These are phyloP conservation scores for Rhizopus sp. DNA, from an alignment of 371 early-diverging fungal species.

Conservation along the genomic window DNA sequence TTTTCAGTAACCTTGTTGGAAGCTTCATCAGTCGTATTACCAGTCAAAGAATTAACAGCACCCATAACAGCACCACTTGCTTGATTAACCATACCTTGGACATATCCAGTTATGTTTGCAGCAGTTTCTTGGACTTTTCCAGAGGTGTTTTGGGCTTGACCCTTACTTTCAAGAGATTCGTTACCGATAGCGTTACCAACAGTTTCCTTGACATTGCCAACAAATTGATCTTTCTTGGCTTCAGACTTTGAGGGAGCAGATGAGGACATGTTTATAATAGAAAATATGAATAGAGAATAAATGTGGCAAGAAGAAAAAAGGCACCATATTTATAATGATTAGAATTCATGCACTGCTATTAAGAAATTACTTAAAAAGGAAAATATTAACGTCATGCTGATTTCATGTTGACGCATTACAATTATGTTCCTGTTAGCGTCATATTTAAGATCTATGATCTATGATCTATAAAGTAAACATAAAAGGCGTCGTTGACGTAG, in stretches of 20 bases:
- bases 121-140: constrained; percentile 26
- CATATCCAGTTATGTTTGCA: constrained; percentile 22
- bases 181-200: constrained; percentile 46
- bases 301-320: too few species aligned
- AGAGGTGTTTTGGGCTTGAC: constrained; percentile 28
- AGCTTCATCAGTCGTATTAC: constrained; percentile 25
- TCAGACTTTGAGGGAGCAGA: constrained; percentile 24
- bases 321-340: too few species aligned
- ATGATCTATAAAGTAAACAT: too few species aligned
- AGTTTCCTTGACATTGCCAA: constrained; percentile 47
- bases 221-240: constrained; percentile 32
- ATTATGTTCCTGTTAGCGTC: too few species aligned
- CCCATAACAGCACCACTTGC: constrained; percentile 26
- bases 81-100: constrained; percentile 24
- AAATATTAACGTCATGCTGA: too few species aligned
- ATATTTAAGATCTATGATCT: too few species aligned
- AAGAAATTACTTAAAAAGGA: too few species aligned
- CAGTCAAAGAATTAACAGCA: constrained; percentile 26
- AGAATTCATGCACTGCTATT: too few species aligned
- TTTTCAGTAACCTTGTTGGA: constrained; percentile 25
- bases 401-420: too few species aligned
- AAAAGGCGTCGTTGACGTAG: too few species aligned
- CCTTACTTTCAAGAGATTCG: constrained; percentile 44
- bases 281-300: too few species aligned
- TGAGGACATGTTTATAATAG: constrained; percentile 12